These are phyloP conservation scores for Trichosporon inkin DNA, from an alignment of 1,284 basidiomycete species.

Conservation along the genomic window DNA sequence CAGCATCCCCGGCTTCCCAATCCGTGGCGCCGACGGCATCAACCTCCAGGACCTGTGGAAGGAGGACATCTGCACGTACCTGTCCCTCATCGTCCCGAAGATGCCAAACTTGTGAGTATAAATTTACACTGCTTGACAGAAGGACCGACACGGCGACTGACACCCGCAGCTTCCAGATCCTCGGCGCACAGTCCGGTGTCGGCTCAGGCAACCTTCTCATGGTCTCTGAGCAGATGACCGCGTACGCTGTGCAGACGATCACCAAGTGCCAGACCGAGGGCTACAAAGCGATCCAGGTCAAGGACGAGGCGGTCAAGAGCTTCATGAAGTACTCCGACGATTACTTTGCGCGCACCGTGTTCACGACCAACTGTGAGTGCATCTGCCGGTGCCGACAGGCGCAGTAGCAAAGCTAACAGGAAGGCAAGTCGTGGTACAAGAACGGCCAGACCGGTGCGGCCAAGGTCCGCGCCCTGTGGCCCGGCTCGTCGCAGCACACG, in stretches of 20 bases:
- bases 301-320: slow-evolving; percentile 28
- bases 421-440: slow-evolving; percentile 30
- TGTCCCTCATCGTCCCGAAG: slow-evolving; percentile 31
- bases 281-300: slow-evolving; percentile 28
- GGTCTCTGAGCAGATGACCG: slow-evolving; percentile 22
- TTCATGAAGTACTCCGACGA: slow-evolving; percentile 35
- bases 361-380: slow-evolving; percentile 24
- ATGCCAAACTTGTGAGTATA: slow-evolving; percentile 37
- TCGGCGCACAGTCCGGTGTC: slow-evolving; percentile 14
- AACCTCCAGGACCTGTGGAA: slow-evolving; percentile 41
- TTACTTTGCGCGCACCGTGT: slow-evolving; percentile 32
- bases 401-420: background rate
- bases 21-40: slow-evolving; percentile 24
- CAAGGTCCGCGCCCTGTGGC: slow-evolving; percentile 24
- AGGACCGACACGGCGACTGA: background rate
- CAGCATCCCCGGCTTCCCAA: slow-evolving; percentile 34
- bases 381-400: background rate
- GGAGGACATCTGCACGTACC: slow-evolving; percentile 30
- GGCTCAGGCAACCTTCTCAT: slow-evolving; percentile 19
- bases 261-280: slow-evolving; percentile 18
- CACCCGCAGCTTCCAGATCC: slow-evolving; percentile 13
- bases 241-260: slow-evolving; percentile 21
- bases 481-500: slow-evolving; percentile 21
- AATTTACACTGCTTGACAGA: too few relatives aligned
- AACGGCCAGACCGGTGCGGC: slow-evolving; percentile 14